Evolutionary conservation across 2,329 filamentous ascomycete genomes (phyloP).

Genomic region (Fusarium torreyae): DNA sequence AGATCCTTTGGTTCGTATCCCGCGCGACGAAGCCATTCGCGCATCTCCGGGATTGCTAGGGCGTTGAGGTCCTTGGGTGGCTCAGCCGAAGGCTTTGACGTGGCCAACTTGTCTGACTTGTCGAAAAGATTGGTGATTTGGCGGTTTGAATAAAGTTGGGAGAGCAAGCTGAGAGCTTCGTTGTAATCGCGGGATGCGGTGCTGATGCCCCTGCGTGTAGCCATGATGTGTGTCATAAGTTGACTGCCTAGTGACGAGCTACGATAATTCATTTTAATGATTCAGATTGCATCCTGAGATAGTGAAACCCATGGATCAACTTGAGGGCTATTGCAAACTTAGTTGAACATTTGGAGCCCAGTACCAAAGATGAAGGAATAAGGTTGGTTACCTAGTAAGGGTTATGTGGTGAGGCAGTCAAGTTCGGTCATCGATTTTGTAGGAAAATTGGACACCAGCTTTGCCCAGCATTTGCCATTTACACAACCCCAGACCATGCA

Average conservation of each 20-base stretch:
- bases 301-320: background rate
- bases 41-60: slow-evolving; percentile 84
- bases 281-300: background rate
- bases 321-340: background rate
- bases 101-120: slow-evolving; percentile 52
- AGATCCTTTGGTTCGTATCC: slow-evolving; percentile 74
- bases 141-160: slow-evolving; percentile 85
- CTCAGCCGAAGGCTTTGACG: slow-evolving; percentile 51
- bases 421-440: slow-evolving; percentile 3
- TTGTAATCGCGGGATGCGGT: slow-evolving; percentile 62
- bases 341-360: background rate
- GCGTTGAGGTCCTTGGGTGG: slow-evolving; percentile 74
- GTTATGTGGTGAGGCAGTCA: too few species aligned
- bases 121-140: slow-evolving; percentile 70
- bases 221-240: slow-evolving; percentile 13
- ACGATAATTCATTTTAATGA: slow-evolving; percentile 9
- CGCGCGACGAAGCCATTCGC: slow-evolving; percentile 80
- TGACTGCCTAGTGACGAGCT: background rate
- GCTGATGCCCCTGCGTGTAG: slow-evolving; percentile 20
- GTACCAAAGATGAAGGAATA: background rate
- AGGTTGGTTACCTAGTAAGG: background rate
- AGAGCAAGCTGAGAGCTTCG: slow-evolving; percentile 81
- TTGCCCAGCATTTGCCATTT: background rate
- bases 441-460: background rate
- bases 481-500: background rate